Conservation (phyloP, 2,329 filamentous ascomycete species). For the Didymella arachidicola region DNA sequence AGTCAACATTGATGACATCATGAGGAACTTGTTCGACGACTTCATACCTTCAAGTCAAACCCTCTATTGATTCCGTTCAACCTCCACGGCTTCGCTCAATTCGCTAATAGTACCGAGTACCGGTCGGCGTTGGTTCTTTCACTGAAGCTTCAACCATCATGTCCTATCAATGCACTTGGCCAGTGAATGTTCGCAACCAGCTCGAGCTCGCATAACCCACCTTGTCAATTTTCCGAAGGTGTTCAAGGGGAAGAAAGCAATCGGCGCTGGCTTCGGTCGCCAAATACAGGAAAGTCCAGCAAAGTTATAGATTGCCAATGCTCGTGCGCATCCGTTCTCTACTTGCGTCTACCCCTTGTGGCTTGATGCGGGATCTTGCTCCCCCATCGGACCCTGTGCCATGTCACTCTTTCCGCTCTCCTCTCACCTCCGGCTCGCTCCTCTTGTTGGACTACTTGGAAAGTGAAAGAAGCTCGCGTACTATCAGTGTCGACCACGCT, state of each 20-base stretch:
- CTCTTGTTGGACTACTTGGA: background rate
- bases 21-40: background rate
- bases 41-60: background rate
- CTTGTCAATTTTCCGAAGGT: too few relatives aligned
- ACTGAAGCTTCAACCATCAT: too few relatives aligned
- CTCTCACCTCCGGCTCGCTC: background rate
- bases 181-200: too few relatives aligned
- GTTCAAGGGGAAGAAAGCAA: too few relatives aligned
- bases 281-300: background rate
- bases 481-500: constrained; percentile 1
- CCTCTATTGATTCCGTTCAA: too few relatives aligned
- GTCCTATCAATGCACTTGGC: too few relatives aligned
- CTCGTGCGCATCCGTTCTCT: background rate
- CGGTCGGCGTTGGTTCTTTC: too few relatives aligned
- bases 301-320: background rate
- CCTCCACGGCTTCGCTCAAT: too few relatives aligned
- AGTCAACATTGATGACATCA: background rate
- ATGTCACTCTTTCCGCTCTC: background rate
- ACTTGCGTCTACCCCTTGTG: background rate
- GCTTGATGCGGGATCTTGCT: background rate
- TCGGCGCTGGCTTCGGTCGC: background rate
- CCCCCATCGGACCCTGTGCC: background rate
- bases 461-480: background rate
- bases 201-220: too few relatives aligned
- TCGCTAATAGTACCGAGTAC: too few relatives aligned